phyloP scores from a whole-genome alignment of 2,329 filamentous ascomycete species.

The Sphaerulina populicola region DNA sequence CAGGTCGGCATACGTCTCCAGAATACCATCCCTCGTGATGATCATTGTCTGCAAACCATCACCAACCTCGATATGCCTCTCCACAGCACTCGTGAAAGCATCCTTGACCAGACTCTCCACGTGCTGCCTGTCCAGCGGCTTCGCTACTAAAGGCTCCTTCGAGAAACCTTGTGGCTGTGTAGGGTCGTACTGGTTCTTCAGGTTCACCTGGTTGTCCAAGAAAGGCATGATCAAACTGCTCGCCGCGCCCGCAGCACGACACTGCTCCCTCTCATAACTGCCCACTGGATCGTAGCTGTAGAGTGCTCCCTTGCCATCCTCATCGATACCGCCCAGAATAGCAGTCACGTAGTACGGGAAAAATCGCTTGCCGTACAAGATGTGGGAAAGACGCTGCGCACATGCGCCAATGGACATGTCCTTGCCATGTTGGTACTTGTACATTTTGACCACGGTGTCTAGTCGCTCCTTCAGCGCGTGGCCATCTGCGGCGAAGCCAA shows the following conservation, averaged over 20 bases:
- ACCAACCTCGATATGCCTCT: conserved; percentile 98
- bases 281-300: conserved; percentile 98
- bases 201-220: conserved; percentile 98
- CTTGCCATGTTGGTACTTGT: conserved; percentile 96
- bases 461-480: conserved; percentile 88
- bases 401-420: conserved; percentile 90
- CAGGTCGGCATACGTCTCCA: conserved; percentile 73
- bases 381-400: conserved; percentile 87
- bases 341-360: conserved; percentile 98
- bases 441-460: conserved; percentile 95
- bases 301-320: conserved; percentile 85
- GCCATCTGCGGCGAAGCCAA: conserved; percentile 92
- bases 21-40: conserved; percentile 77
- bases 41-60: conserved; percentile 93
- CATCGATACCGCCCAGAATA: conserved; percentile 87
- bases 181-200: conserved; percentile 95
- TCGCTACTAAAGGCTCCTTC: conserved; percentile 59
- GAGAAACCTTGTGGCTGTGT: conserved; percentile 76
- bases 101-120: conserved; percentile 89
- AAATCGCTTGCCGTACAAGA: conserved; percentile 95
- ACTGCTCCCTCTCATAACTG: conserved; percentile 95
- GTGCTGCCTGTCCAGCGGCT: conserved; percentile 61
- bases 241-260: conserved; percentile 82
- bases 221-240: conserved; percentile 93
- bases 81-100: conserved; percentile 94